Base-by-base conservation (phyloP, 78 protist species). In the Trichosphaerium sp. region DNA sequence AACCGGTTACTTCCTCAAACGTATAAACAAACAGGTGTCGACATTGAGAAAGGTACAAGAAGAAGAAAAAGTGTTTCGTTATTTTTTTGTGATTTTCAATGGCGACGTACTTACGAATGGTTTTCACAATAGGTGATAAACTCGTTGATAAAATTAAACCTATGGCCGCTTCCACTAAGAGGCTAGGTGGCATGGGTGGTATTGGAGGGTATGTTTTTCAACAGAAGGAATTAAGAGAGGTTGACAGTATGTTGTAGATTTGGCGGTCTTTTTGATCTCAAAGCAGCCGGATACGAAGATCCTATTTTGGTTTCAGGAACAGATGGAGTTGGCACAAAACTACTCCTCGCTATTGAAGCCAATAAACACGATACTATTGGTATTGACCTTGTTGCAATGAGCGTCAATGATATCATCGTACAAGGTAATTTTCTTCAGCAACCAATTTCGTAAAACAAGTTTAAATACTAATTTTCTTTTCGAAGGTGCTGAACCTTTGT, bases 311-410 rank as follows among this genome's bases (percentile, higher is more conserved):
- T 89, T 7, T 74, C 88, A 1, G 89, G 86, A 35, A 89, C 94
- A 2, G 94, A 89, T 60, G 94, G 94, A 54, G 94, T 89, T 47
- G 94, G 94, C 18, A 89, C 94, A 25, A 89, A 89, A 74, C 77
- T 89, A 58, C 51, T 49, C 54, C 70, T 89, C 42, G 94, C 94
- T 1, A 90, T 85, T 37, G 75, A 65, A 31, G 14, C 56, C 29
- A 59, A 54, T 14, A 7, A 29, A 26, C 89, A 83, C 64, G 81
- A 47, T 4, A 29, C 35, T 26, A 81, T 78, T 66, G 92, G 94
- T 65, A 79, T 81, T 40, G 94, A 89, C 62, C 71, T 89, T 7
- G 94, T 89, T 0, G 93, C 93, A 63, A 89, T 89, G 94, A 79
- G 82, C 44, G 94, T 85, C 42, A 89, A 89, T 42, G 94, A 89